phyloP scores from a whole-genome alignment of 2,329 filamentous ascomycete species.

The Clonostachys rosea region DNA sequence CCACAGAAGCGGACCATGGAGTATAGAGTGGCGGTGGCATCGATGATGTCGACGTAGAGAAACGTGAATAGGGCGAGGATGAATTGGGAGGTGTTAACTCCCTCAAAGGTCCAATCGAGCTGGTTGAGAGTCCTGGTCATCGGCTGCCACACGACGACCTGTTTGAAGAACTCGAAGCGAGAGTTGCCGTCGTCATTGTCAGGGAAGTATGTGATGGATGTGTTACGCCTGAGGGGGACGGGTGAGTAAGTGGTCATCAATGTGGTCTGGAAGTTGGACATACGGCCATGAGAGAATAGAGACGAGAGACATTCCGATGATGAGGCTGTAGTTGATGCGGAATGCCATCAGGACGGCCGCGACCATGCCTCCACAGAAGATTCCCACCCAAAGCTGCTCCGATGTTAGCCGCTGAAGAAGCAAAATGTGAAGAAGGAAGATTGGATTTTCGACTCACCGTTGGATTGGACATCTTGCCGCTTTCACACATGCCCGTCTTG shows the following conservation, averaged over 20 bases:
- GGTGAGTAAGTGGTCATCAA: not conserved
- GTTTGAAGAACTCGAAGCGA: constrained; percentile 68
- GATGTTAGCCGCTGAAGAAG: not conserved
- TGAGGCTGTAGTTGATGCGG: constrained; percentile 69
- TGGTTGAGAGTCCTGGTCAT: constrained; percentile 58
- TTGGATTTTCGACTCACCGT: constrained; percentile 37
- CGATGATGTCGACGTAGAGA: constrained; percentile 75
- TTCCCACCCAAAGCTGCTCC: constrained; percentile 73
- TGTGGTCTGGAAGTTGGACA: constrained; percentile 18
- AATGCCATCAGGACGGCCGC: constrained; percentile 79
- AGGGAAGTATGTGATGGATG: constrained; percentile 70
- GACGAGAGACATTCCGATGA: constrained; percentile 67
- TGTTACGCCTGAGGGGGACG: constrained; percentile 45
- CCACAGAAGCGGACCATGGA: constrained; percentile 77
- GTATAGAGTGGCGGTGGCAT: constrained; percentile 73
- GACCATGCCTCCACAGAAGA: constrained; percentile 74
- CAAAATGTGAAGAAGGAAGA: not conserved
- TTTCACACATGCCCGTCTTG: constrained; percentile 42
- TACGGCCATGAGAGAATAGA: constrained; percentile 73
- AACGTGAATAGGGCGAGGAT: constrained; percentile 71
- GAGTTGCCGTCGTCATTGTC: constrained; percentile 58
- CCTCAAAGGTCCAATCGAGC: constrained; percentile 60
- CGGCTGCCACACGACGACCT: constrained; percentile 67
- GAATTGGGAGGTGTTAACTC: constrained; percentile 52
- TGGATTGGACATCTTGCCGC: constrained; percentile 71